Base-by-base conservation (phyloP, 2,329 filamentous ascomycete species). In the Mycogone perniciosa region DNA sequence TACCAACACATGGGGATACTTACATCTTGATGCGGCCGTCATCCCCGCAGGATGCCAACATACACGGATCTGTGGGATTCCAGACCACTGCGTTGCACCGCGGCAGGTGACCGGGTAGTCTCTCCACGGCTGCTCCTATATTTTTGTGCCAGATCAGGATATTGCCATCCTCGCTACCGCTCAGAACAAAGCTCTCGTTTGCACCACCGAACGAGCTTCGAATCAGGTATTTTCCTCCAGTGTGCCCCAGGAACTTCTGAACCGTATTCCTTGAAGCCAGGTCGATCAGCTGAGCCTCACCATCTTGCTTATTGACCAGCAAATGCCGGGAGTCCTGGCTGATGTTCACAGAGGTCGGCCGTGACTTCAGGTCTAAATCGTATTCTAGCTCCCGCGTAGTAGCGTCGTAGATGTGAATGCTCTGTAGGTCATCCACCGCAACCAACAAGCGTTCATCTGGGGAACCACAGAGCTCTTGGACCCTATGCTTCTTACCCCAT, bases 121-220 rank as follows among this genome's bases (percentile, higher is more conserved):
- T 84, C 62, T 90, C 88, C 5, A 99, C 82, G 1, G 86, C 76
- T 5, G 79, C 75, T 5, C 89, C 89, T 34, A 86, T 89, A 51
- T 84, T 85, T 67, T 89, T 93, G 66, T 96, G 88, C 89, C 91
- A 97, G 54, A 99, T 88, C 64, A 89, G 86, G 39, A 97, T 79
- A 50, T 79, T 77, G 2, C 82, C 82, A 56, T 83, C 81, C 78
- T 96, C 90, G 61, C 90, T 96, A 8, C 93, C 93, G 61, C 88
- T 92, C 30, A 95, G 76, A 7, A 97, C 86, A 66, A 96, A 96
- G 64, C 86, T 91, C 70, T 96, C 90, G 52, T 88, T 85, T 1
- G 92, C 91, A 31, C 93, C 93, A 13, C 93, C 93, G 68, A 96
- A 93, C 0, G 77, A 74, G 60, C 85, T 88, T 46, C 92, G 80